These are phyloP conservation scores for Cladosporium sp. DNA, from an alignment of 2,329 filamentous ascomycete species.

Conservation along the genomic window DNA sequence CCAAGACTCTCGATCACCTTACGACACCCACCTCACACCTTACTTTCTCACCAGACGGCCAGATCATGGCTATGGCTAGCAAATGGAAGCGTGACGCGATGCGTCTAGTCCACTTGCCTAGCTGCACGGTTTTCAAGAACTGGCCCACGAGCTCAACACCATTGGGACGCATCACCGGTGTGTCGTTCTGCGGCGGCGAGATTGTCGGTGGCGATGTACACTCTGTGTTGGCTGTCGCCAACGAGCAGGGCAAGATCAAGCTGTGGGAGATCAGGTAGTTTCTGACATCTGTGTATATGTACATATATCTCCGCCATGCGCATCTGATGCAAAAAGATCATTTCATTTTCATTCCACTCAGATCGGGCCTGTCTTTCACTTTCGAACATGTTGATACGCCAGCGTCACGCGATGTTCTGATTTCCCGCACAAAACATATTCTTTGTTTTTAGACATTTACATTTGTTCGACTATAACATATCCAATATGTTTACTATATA, in stretches of 20 bases:
- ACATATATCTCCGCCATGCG: neutral
- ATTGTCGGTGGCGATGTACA: conserved; percentile 42
- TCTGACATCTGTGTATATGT: neutral
- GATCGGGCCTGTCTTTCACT: neutral
- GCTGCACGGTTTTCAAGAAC: conserved; percentile 91
- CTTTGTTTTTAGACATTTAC: neutral
- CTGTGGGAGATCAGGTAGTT: conserved; percentile 74
- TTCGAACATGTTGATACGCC: neutral
- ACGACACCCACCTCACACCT: conserved; percentile 80
- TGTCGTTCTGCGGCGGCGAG: conserved; percentile 48
- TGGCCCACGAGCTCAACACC: conserved; percentile 94
- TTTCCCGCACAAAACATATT: neutral
- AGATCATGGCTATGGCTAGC: conserved; percentile 83
- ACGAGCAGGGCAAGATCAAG: conserved; percentile 83
- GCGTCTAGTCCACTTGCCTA: conserved; percentile 83
- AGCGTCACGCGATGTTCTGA: neutral
- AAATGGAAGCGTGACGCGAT: conserved; percentile 86
- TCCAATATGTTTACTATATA: neutral
- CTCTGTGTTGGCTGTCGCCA: conserved; percentile 73
- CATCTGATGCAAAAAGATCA: neutral
- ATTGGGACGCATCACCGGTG: conserved; percentile 72
- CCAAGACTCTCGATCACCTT: conserved; percentile 76
- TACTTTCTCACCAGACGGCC: conserved; percentile 82
- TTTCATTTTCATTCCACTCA: neutral
- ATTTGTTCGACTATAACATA: neutral